Base-by-base conservation (phyloP, 78 protist genomes). In the Speleostelium caveatum region DNA sequence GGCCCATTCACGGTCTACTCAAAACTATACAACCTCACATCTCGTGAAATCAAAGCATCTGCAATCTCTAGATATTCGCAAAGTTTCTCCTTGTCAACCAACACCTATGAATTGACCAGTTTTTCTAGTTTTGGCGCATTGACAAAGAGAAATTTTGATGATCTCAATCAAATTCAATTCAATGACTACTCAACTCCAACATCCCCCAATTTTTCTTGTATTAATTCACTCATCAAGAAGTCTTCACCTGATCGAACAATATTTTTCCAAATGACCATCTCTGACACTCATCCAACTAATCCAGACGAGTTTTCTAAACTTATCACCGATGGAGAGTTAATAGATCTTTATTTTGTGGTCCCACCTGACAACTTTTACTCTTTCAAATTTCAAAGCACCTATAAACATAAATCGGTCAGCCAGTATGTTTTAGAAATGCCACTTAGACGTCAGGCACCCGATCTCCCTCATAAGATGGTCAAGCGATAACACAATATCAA, bases 281-380 rank as follows among this genome's bases (percentile, higher is more conserved):
- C 61, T n/a, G 22, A 41, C 1, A 22, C 36, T 24, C 77, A 71
- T 32, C 77, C 77, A 17, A 71, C 58, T 7, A 71, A 71, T 32
- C 30, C 2, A 30, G 77, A 24, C 8, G 12, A 21, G 6, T 71
- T 71, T 55, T 7, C 56, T 26, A 24, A 71, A 21, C 12, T 71
- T 2, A 53, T 71, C 58, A 24, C 7, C 2, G 63, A n/a, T 19
- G 63, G 63, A 19, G 7, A 7, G 14, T 14, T 2, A 10, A 30
- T 71, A 10, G 56, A 49, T 51, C 77, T 71, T 41, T 71, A 49
- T 30, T 71, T 71, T 51, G 77, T 71, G 5, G 77, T 71, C n/a
- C 58, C 77, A n/a, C 4, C 56, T 12, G n/a, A n/a, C 10, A 6
- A 51, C 12, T 71, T 30, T 71, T 3, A 71, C 61, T 3, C 21